A percentile compares a stretch with the other conserved stretches of the same genome.
phyloP scores from a whole-genome alignment of 2,329 filamentous ascomycete genomes.

The Cercospora sojina region DNA sequence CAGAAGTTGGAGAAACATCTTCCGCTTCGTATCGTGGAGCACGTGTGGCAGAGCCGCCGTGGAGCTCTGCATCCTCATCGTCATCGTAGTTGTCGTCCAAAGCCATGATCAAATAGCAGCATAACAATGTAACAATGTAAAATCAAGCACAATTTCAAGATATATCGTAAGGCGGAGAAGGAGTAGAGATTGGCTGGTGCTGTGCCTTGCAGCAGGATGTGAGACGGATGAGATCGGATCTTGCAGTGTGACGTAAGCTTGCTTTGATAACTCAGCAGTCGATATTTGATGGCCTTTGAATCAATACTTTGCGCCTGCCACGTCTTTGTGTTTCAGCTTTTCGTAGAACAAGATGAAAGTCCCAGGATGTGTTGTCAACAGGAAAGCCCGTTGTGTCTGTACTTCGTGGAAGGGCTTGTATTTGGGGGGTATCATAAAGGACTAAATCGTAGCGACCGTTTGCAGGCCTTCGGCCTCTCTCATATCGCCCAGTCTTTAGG shows the following conservation, averaged over 20 bases:
- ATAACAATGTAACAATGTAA: not conserved
- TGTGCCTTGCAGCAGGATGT: not conserved
- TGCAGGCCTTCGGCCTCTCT: not conserved
- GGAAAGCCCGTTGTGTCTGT: not conserved
- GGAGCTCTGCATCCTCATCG: not conserved
- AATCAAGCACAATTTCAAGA: not conserved
- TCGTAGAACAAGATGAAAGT: not conserved
- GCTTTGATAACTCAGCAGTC: not conserved
- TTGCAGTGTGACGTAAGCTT: not conserved
- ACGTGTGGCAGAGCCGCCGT: slow-evolving; percentile 4
- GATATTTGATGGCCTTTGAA: not conserved
- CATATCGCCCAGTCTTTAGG: slow-evolving; percentile 70
- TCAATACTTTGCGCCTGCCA: not conserved
- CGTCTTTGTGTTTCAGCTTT: not conserved
- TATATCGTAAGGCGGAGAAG: not conserved
- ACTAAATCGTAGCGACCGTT: not conserved
- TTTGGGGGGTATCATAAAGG: not conserved
- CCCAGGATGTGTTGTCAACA: not conserved
- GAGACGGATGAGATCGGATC: not conserved
- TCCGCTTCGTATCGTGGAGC: slow-evolving; percentile 32
- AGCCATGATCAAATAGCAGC: not conserved
- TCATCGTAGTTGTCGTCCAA: not conserved
- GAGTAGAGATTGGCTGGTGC: not conserved
- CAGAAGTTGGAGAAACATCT: slow-evolving; percentile 29
- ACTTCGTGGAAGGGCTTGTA: not conserved